phyloP scores from a whole-genome alignment of 2,329 filamentous ascomycete genomes.

The Colletotrichum graminicola region DNA sequence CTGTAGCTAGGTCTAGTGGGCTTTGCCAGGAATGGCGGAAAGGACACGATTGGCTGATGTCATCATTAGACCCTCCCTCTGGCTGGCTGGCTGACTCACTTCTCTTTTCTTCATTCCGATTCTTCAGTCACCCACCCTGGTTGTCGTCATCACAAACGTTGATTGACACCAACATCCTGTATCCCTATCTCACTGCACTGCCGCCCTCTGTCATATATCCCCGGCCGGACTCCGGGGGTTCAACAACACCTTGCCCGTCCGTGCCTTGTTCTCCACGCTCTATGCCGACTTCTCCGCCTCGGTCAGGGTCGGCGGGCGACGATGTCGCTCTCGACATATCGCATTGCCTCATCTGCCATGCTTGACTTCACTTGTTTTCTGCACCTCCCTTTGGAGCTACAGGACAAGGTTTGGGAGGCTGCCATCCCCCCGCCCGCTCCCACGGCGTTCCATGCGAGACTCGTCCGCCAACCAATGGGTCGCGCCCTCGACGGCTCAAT shows the following conservation, averaged over 20 bases:
- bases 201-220: background rate
- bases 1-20: background rate
- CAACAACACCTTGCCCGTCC: background rate
- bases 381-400: conserved; percentile 10
- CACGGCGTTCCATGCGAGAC: conserved; percentile 12
- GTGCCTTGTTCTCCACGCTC: background rate
- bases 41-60: conserved; percentile 32
- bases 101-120: background rate
- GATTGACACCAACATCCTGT: background rate
- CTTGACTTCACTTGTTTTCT: background rate
- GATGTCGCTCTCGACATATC: background rate
- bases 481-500: conserved; percentile 26
- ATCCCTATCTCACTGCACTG: background rate
- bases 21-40: conserved; percentile 13
- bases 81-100: background rate
- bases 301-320: background rate
- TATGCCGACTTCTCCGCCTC: background rate
- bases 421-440: conserved; percentile 11
- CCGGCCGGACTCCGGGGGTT: background rate
- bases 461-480: conserved; percentile 19
- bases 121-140: background rate
- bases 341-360: background rate
- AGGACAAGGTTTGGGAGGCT: conserved; percentile 25
- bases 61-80: background rate
- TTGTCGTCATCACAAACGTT: background rate